Evolutionary conservation across 1,139 yeast species (phyloP).

Genomic region (Magnusiomyces suaveolens): DNA sequence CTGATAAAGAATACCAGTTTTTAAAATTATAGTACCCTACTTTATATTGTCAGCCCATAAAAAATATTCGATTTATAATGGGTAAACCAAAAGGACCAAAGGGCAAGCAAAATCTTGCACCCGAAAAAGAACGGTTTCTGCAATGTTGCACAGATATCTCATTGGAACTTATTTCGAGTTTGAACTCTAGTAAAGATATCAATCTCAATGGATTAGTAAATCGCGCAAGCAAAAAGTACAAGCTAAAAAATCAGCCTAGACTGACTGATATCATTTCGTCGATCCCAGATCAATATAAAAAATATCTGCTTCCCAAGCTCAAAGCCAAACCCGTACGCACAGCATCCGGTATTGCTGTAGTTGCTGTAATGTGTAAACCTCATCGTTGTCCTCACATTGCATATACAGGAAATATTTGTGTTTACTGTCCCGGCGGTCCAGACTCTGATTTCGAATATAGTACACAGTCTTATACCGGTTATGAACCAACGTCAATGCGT

Average conservation of each 20-base stretch:
- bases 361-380: conserved; percentile 98
- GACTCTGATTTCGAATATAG: conserved; percentile 97
- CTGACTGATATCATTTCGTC: conserved; percentile 90
- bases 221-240: conserved; percentile 79
- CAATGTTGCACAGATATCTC: conserved; percentile 93
- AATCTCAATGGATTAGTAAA: conserved; percentile 86
- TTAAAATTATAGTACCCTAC: background rate
- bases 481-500: conserved; percentile 98
- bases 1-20: background rate
- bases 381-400: conserved; percentile 99
- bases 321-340: conserved; percentile 98
- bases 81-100: conserved; percentile 21
- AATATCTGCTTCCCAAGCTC: conserved; percentile 80
- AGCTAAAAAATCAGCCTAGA: conserved; percentile 85
- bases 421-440: conserved; percentile 99
- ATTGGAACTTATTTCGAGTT: conserved; percentile 70
- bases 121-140: conserved; percentile 82
- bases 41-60: too few species aligned
- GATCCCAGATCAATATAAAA: conserved; percentile 92
- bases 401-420: conserved; percentile 96
- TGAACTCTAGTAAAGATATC: conserved; percentile 66
- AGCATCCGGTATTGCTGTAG: conserved; percentile 95
- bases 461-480: conserved; percentile 96
- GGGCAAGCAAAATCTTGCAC: conserved; percentile 27
- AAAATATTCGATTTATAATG: background rate